These are phyloP conservation scores for Boletus huronensis DNA, from an alignment of 768 basidiomycete genomes.

Conservation along the genomic window DNA sequence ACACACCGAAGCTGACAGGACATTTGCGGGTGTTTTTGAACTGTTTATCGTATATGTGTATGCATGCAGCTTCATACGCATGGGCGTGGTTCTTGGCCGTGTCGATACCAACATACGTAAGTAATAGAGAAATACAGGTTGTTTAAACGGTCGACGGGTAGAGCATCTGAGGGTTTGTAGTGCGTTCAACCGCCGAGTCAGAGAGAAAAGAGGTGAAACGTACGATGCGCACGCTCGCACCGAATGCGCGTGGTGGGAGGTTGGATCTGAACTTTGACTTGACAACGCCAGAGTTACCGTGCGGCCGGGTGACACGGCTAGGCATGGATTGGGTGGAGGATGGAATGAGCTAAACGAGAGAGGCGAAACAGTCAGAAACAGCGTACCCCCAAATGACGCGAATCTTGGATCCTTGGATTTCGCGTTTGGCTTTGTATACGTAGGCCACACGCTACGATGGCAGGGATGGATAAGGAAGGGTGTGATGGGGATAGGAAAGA, in stretches of 20 bases:
- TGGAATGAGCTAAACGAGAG: background rate
- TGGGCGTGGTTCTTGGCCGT: constrained; percentile 1
- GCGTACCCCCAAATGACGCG: constrained; percentile 97
- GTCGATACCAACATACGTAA: constrained; percentile 20
- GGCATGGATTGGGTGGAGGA: background rate
- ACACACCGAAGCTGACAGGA: background rate
- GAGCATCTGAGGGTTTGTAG: constrained; percentile 61
- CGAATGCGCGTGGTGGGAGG: constrained; percentile 92
- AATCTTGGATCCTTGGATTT: constrained; percentile 90
- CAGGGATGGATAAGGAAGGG: background rate
- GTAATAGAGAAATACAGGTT: constrained; percentile 22
- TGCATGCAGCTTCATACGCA: constrained; percentile 25
- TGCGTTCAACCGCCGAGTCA: background rate
- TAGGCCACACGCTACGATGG: constrained; percentile 81
- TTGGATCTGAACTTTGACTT: constrained; percentile 96
- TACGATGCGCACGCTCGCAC: constrained; percentile 89
- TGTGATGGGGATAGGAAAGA: background rate
- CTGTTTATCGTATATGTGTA: constrained; percentile 8
- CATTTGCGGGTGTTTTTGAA: constrained; percentile 6
- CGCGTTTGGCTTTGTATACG: constrained; percentile 96
- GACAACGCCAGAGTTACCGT: constrained; percentile 93
- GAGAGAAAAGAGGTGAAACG: constrained; percentile 23
- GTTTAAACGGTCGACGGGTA: constrained; percentile 83
- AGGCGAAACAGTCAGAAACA: constrained; percentile 6
- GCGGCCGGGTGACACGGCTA: constrained; percentile 89